Evolutionary conservation across 345 rosid species (phyloP), one percentile per base, ranked within the genome.

Genomic region (Euclidium syriacum): DNA sequence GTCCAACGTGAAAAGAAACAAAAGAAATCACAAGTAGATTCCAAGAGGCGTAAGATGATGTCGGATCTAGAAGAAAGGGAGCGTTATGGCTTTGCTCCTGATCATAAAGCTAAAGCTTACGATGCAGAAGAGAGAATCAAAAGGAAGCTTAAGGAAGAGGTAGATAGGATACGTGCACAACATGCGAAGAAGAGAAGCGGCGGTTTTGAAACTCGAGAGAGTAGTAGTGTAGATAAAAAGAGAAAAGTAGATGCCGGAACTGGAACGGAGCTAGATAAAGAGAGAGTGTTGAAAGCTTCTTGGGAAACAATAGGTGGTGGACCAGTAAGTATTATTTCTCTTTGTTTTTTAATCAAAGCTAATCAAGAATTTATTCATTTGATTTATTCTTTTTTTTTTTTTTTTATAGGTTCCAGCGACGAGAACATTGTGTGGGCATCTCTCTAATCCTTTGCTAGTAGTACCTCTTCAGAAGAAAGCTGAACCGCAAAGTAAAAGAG

Each of bases 41-140:
- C 87, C 10, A 92, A 82, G 63, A 82, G 92, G 54, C 78, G 85
- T 23, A 85, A 74, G 70, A 85, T 89, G 96, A 80, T 79, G 62
- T 78, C 89, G 0, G 94, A 92, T 75, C 84, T 92, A 33, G 96
- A 92, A 64, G 86, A 80, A 55, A 79, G 96, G 55, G 96, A 92
- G 57, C 81, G 82, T 42, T 79, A 86, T 3, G 87, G 84, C 20
- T 89, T 78, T 76, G 79, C 82, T 11, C 71, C 78, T 18, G 90
- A 79, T 41, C 80, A 80, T 2, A 32, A 19, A 5, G 71, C 73
- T 12, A 73, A 29, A 68, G 82, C 79, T 47, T 75, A 61, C 5
- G 75, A 76, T 29, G 95, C 85, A 63, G 95, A 87, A 66, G 91
- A 82, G 70, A 83, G 70, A 61, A 82, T 87, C 22, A 53, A 81